Percentiles rank a stretch among this genome's conserved stretches.
phyloP scores from a whole-genome alignment of 495 filamentous ascomycete species.

The Stereocaulon alpinum region DNA sequence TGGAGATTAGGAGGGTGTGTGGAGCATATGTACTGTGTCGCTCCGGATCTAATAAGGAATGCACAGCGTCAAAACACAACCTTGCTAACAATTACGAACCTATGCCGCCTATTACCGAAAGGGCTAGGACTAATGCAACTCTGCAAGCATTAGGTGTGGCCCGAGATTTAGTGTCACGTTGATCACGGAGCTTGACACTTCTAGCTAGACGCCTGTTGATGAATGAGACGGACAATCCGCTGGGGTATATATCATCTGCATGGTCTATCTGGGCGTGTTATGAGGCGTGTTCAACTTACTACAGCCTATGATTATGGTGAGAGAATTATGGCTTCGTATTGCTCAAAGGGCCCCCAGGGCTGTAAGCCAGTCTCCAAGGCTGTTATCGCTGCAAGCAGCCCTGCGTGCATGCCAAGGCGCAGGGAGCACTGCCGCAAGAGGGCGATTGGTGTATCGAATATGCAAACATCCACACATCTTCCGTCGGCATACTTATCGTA shows the following conservation, averaged over 20 bases:
- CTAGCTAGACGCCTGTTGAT: not conserved
- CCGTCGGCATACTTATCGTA: not conserved
- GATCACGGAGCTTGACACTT: too few species aligned
- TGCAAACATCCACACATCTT: not conserved
- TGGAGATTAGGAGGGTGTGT: not conserved
- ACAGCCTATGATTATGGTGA: not conserved
- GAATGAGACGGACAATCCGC: not conserved
- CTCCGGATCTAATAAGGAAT: not conserved
- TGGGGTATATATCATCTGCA: not conserved
- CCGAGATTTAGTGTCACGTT: not conserved
- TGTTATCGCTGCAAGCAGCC: constrained; percentile 2
- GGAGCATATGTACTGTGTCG: not conserved
- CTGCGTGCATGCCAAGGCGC: not conserved
- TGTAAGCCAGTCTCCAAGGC: not conserved
- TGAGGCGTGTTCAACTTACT: not conserved
- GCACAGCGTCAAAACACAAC: not conserved
- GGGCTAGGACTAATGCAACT: constrained; percentile 2
- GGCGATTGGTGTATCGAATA: not conserved
- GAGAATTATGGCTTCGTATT: not conserved
- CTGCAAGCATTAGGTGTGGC: not conserved
- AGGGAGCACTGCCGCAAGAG: not conserved
- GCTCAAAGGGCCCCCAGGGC: not conserved
- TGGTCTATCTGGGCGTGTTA: not conserved
- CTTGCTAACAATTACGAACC: not conserved
- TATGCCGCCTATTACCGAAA: not conserved